A percentile compares a stretch with the other conserved stretches of the same genome.
Conservation (phyloP, 345 rosid genomes). For the Balakata baccata region DNA sequence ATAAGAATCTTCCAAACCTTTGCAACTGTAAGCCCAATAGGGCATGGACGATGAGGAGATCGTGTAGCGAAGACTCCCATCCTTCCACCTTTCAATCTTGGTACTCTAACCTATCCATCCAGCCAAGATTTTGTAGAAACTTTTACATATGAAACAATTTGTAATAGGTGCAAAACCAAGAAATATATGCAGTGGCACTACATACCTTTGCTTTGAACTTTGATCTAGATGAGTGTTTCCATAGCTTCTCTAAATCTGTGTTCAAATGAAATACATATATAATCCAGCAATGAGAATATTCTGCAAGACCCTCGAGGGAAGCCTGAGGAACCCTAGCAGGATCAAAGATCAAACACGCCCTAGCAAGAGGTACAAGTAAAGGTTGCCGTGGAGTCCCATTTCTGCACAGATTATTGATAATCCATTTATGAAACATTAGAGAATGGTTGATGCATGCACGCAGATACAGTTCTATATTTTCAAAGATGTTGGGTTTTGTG, state of each 20-base stretch:
- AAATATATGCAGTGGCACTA: background rate
- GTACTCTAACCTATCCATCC: constrained; percentile 78
- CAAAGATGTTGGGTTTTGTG: no score
- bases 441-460: background rate
- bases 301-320: constrained; percentile 83
- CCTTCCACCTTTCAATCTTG: constrained; percentile 75
- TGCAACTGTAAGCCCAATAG: constrained; percentile 89
- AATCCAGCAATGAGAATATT: constrained; percentile 94
- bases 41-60: constrained; percentile 91
- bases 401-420: constrained; percentile 36
- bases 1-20: constrained; percentile 44
- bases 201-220: constrained; percentile 88
- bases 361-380: constrained; percentile 77
- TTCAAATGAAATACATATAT: constrained; percentile 87
- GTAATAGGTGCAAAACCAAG: background rate
- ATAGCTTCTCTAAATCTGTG: constrained; percentile 83
- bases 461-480: background rate
- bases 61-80: constrained; percentile 88
- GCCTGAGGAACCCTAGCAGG: constrained; percentile 79
- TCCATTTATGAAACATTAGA: background rate
- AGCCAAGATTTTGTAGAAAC: constrained; percentile 27
- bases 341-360: constrained; percentile 70
- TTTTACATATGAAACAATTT: constrained; percentile 21
- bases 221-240: constrained; percentile 84
- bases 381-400: constrained; percentile 96